phyloP scores from a whole-genome alignment of 78 protist species.

The Diacronema lutheri region DNA sequence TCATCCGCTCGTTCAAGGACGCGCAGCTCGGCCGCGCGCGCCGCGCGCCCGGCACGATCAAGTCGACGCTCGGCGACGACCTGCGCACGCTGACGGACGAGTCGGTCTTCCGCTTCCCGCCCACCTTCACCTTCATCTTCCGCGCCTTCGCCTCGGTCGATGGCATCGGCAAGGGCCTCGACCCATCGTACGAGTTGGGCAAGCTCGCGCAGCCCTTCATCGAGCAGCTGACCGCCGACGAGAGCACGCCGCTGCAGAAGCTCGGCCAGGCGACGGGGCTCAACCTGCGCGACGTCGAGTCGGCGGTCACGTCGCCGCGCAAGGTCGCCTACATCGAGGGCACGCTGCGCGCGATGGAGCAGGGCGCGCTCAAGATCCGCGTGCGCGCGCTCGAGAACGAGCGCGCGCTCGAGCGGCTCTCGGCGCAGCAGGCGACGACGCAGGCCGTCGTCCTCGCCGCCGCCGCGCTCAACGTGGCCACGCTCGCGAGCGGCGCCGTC shows the following conservation, averaged over 20 bases:
- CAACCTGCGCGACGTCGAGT: conserved; percentile 5
- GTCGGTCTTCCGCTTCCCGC: conserved; percentile 15
- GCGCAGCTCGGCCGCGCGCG: not conserved
- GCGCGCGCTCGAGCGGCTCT: not conserved
- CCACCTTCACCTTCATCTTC: conserved; percentile 27
- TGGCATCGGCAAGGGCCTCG: conserved; percentile 21
- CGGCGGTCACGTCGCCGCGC: not conserved
- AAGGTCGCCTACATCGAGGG: conserved; percentile 6
- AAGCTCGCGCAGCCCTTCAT: conserved; percentile 19
- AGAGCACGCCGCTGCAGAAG: not conserved
- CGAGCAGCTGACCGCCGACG: not conserved
- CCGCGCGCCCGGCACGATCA: not conserved
- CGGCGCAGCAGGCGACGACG: not conserved
- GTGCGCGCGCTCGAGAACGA: conserved; percentile 24
- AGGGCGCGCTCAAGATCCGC: conserved; percentile 18
- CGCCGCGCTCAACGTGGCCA: not conserved
- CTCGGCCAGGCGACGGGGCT: conserved; percentile 17
- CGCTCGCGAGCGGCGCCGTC: not conserved
- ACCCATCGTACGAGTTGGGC: not conserved
- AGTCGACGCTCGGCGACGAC: not conserved
- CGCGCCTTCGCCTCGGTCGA: conserved; percentile 31
- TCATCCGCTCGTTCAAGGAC: conserved; percentile 4
- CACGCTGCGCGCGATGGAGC: conserved; percentile 4
- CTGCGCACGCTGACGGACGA: conserved; percentile 2
- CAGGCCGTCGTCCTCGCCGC: not conserved